These are phyloP conservation scores for Pestalotiopsis sp. DNA, from an alignment of 2,329 filamentous ascomycete species.

Conservation along the genomic window DNA sequence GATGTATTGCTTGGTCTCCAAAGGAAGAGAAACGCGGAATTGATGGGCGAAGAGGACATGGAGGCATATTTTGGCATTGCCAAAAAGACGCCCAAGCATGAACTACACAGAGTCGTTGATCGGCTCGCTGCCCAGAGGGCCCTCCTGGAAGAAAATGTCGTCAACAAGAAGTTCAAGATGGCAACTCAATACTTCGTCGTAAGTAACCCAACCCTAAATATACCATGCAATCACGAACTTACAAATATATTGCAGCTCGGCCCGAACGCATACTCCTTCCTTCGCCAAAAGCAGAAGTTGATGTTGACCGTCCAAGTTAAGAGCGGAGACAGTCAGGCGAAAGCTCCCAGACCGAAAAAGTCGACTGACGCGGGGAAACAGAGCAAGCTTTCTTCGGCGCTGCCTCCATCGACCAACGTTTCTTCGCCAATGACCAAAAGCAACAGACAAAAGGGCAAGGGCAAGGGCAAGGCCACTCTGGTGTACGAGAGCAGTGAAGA, in stretches of 20 bases:
- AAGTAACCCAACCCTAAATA: slow-evolving; percentile 32
- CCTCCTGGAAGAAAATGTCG: slow-evolving; percentile 69
- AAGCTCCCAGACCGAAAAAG: slow-evolving; percentile 27
- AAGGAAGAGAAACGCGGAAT: slow-evolving; percentile 54
- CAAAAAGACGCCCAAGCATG: slow-evolving; percentile 69
- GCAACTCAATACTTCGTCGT: slow-evolving; percentile 74
- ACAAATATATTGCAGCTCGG: slow-evolving; percentile 36
- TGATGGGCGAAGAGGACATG: slow-evolving; percentile 48
- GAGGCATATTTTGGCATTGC: slow-evolving; percentile 67
- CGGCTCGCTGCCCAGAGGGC: slow-evolving; percentile 74
- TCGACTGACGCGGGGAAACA: slow-evolving; percentile 39
- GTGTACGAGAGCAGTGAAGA: slow-evolving; percentile 39
- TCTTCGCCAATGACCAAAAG: slow-evolving; percentile 51
- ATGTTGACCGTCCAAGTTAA: slow-evolving; percentile 40
- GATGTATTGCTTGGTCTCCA: slow-evolving; percentile 76
- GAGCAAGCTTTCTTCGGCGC: slow-evolving; percentile 22
- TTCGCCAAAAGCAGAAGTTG: slow-evolving; percentile 47
- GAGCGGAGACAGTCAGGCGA: slow-evolving; percentile 34
- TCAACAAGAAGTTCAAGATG: slow-evolving; percentile 65
- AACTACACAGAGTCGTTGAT: slow-evolving; percentile 84
- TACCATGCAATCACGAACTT: too few species aligned
- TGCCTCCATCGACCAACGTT: slow-evolving; percentile 48
- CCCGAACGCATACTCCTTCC: slow-evolving; percentile 42
- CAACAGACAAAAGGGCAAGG: slow-evolving; percentile 37
- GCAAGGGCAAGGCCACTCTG: slow-evolving; percentile 26